phyloP scores from a whole-genome alignment of 352 stramenopile genomes.

The Globisporangium acanthophoron region DNA sequence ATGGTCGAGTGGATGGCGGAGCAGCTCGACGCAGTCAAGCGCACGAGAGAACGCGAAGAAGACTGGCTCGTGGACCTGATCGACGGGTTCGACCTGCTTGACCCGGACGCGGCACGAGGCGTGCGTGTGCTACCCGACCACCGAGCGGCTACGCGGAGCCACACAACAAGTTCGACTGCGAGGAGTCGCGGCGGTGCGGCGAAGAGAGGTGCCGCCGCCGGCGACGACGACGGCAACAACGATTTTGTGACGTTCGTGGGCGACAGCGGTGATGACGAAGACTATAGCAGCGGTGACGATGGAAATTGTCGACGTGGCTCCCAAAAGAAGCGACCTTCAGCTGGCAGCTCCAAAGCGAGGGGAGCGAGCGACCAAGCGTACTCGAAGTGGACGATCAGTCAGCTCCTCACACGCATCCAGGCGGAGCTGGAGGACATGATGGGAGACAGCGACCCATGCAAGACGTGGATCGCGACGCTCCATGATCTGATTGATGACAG shows the following conservation, averaged over 20 bases:
- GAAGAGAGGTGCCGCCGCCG: not conserved
- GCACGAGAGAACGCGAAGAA: constrained; percentile 32
- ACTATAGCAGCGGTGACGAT: not conserved
- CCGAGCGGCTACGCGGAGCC: not conserved
- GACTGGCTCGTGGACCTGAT: constrained; percentile 52
- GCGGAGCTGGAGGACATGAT: constrained; percentile 21
- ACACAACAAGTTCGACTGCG: not conserved
- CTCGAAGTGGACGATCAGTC: constrained; percentile 41
- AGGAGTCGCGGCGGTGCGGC: not conserved
- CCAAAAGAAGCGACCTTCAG: not conserved
- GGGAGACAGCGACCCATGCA: constrained; percentile 14
- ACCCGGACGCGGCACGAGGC: not conserved
- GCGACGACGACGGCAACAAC: constrained; percentile 1
- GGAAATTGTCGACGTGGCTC: not conserved
- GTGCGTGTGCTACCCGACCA: not conserved
- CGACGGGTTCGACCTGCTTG: constrained; percentile 33
- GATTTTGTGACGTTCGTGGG: constrained; percentile 10
- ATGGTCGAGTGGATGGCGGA: constrained; percentile 67
- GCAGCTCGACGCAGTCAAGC: constrained; percentile 36
- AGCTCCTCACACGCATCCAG: constrained; percentile 33
- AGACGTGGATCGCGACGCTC: constrained; percentile 22
- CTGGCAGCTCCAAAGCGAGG: not conserved
- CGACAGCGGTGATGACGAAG: not conserved
- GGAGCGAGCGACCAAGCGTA: constrained; percentile 11
- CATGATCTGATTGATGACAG: constrained; percentile 25